These are phyloP conservation scores for Talaromyces sp. DNA, from an alignment of 2,329 filamentous ascomycete genomes.

Conservation along the genomic window DNA sequence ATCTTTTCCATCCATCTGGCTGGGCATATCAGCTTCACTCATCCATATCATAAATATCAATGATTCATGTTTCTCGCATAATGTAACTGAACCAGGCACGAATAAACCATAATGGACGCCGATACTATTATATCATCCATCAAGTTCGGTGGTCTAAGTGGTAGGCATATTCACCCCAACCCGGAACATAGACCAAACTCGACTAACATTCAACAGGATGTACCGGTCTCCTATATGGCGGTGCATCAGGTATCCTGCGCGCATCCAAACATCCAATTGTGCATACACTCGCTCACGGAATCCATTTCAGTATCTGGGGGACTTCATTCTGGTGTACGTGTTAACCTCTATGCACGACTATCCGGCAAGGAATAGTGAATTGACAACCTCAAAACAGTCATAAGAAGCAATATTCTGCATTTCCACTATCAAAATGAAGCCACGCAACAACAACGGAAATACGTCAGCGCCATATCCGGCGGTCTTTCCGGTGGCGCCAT, in stretches of 20 bases:
- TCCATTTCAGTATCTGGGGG: constrained; percentile 80
- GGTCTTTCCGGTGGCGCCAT: constrained; percentile 61
- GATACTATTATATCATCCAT: constrained; percentile 45
- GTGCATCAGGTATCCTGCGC: constrained; percentile 68
- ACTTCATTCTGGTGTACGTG: constrained; percentile 71
- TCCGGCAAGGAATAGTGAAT: background rate
- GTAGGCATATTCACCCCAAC: constrained; percentile 41
- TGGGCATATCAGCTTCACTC: background rate
- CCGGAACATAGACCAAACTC: background rate
- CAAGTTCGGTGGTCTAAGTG: constrained; percentile 60
- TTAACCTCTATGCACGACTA: no score
- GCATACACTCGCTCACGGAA: constrained; percentile 69
- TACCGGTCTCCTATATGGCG: constrained; percentile 63
- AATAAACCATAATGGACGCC: constrained; percentile 22
- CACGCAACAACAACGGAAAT: constrained; percentile 60
- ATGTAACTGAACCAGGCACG: background rate
- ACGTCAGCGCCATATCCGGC: constrained; percentile 69
- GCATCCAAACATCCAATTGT: constrained; percentile 62
- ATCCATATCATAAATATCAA: background rate
- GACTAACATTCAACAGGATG: constrained; percentile 48
- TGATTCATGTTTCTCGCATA: background rate
- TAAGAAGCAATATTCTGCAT: constrained; percentile 47
- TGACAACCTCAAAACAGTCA: constrained; percentile 48
- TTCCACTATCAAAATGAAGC: constrained; percentile 53
- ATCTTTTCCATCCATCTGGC: background rate